A percentile compares a stretch with the other conserved stretches of the same genome.
Evolutionary conservation across 1,284 basidiomycete species (phyloP).

Genomic region (Malassezia nana): DNA sequence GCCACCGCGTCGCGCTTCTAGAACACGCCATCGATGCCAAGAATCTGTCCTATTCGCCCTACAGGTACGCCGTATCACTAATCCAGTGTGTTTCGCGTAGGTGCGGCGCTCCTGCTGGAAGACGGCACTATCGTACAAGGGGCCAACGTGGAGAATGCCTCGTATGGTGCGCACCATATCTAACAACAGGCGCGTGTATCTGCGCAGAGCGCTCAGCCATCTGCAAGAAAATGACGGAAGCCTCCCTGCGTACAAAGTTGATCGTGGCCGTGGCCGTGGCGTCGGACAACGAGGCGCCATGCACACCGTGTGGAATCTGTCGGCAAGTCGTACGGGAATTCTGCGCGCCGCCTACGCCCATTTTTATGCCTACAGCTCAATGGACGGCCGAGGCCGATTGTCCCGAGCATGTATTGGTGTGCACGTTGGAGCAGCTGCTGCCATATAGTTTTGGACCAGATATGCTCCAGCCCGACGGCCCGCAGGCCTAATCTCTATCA

Average conservation of each 20-base stretch:
- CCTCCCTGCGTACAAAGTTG: constrained; percentile 16
- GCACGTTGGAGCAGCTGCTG: constrained; percentile 62
- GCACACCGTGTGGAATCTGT: constrained; percentile 66
- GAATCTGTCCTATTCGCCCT: constrained; percentile 38
- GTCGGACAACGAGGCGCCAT: constrained; percentile 29
- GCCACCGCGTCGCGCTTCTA: neutral
- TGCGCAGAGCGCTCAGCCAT: constrained; percentile 45
- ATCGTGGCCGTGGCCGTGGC: constrained; percentile 35
- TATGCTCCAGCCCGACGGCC: neutral
- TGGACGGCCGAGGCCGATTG: constrained; percentile 1
- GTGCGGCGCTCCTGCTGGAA: constrained; percentile 64
- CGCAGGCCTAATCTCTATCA: neutral
- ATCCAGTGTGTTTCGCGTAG: constrained; percentile 72
- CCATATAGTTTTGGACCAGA: constrained; percentile 84
- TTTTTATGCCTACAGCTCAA: constrained; percentile 55
- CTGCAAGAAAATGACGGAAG: constrained; percentile 25
- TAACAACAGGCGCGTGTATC: constrained; percentile 24
- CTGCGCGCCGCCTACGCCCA: constrained; percentile 60
- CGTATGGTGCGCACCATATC: constrained; percentile 58
- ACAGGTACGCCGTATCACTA: constrained; percentile 25
- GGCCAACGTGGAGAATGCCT: constrained; percentile 80
- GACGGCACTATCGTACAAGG: constrained; percentile 68
- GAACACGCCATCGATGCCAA: constrained; percentile 31
- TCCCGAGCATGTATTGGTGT: constrained; percentile 50
- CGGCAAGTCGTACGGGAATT: constrained; percentile 85